Conservation (phyloP, 345 rosid species). For the Aurinia saxatilis region DNA sequence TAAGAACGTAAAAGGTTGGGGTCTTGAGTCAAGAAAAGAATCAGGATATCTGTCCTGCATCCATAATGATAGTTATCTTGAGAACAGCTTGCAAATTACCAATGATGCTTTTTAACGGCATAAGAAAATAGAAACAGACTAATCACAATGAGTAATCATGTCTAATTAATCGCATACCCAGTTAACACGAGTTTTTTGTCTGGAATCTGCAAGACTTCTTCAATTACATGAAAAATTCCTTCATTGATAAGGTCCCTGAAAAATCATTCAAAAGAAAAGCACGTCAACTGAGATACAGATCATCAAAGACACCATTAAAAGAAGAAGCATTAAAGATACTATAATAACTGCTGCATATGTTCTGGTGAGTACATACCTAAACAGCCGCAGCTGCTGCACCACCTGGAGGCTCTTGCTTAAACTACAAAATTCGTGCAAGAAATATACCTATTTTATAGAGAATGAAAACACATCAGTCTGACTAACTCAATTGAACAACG, state of each 20-base stretch:
- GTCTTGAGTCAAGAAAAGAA: slow-evolving; percentile 93
- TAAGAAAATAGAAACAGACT: slow-evolving; percentile 8
- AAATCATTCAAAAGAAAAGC: slow-evolving; percentile 4
- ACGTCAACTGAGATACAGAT: too few species aligned
- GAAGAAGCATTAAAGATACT: neutral
- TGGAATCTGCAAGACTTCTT: slow-evolving; percentile 72
- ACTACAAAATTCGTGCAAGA: slow-evolving; percentile 94
- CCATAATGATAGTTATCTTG: slow-evolving; percentile 34
- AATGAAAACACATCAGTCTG: slow-evolving; percentile 16
- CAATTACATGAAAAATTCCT: slow-evolving; percentile 80
- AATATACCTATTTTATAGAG: slow-evolving; percentile 54
- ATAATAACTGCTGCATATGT: neutral
- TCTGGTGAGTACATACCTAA: slow-evolving; percentile 48
- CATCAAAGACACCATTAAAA: too few species aligned
- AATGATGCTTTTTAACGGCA: neutral
- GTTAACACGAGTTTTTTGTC: slow-evolving; percentile 89
- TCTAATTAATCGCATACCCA: slow-evolving; percentile 48
- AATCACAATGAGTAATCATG: neutral
- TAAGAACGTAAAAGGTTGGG: slow-evolving; percentile 92
- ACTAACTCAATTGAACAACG: neutral
- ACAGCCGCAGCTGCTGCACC: slow-evolving; percentile 93
- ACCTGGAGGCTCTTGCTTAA: slow-evolving; percentile 92
- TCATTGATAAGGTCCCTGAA: slow-evolving; percentile 86
- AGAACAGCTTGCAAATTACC: slow-evolving; percentile 10
- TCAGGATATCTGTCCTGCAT: slow-evolving; percentile 99